phyloP scores from a whole-genome alignment of 352 stramenopile species.

The Globisporangium middletonii region DNA sequence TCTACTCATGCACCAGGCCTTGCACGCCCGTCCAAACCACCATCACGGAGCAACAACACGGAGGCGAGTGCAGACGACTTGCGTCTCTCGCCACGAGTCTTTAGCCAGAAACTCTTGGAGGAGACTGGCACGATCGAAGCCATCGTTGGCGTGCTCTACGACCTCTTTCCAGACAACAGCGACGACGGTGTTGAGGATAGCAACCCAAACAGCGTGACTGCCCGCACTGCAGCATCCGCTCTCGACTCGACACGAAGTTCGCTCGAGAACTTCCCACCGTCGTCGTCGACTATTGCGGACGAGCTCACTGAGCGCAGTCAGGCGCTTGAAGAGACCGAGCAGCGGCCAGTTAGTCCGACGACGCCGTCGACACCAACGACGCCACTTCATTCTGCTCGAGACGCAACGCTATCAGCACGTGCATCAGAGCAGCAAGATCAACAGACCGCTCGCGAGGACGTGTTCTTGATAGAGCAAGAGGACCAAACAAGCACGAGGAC shows the following conservation, averaged over 20 bases:
- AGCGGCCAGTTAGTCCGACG: slow-evolving; percentile 1
- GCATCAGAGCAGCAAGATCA: not conserved
- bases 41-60: slow-evolving; percentile 20
- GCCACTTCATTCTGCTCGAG: slow-evolving; percentile 6
- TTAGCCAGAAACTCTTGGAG: slow-evolving; percentile 65
- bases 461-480: not conserved
- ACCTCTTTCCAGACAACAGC: slow-evolving; percentile 62
- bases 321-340: slow-evolving; percentile 1
- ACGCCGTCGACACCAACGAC: slow-evolving; percentile 9
- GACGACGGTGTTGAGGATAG: slow-evolving; percentile 11
- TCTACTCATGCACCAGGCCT: slow-evolving; percentile 21
- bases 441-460: not conserved
- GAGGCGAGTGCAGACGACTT: slow-evolving; percentile 40
- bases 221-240: not conserved
- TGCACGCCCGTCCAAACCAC: slow-evolving; percentile 17
- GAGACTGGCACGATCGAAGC: slow-evolving; percentile 52
- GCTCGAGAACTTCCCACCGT: not conserved
- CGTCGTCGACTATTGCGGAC: not conserved
- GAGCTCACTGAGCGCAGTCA: not conserved
- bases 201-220: not conserved
- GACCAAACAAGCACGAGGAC: not conserved
- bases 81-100: slow-evolving; percentile 46
- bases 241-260: not conserved
- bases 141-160: slow-evolving; percentile 55
- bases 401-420: not conserved